Evolutionary conservation across 768 basidiomycete genomes (phyloP), one percentile per base, ranked within the genome.

Genomic region (Phaeolepiota aurea): DNA sequence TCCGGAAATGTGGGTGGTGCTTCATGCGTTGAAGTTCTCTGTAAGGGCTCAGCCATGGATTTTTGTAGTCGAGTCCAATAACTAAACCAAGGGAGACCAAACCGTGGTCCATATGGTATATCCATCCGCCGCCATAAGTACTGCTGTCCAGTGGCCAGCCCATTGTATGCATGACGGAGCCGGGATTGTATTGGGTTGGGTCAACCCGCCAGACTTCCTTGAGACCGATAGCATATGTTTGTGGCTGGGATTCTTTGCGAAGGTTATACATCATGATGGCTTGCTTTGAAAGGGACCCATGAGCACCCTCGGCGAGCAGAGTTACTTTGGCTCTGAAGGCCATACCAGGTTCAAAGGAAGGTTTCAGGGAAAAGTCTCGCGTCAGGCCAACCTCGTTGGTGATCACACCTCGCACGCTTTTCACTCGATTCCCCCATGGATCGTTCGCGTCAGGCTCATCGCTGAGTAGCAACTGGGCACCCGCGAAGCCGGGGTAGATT

Each of bases 191-290:
- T 40, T 65, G 59, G 32, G 54, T 73, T 48, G 56, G 79, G 38
- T 69, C 78, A 10, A 99, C 82, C 25, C 87, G 77, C 96, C 96
- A 98, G 1, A 98, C 91, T 59, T 99, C 94, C 68, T 99, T 98
- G 38, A 98, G 65, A 2, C 96, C 96, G 42, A 99, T 79, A 0
- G 85, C 96, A 51, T 97, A 98, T 2, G 94, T 98, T 65, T 98
- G 96, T 2, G 85, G 84, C 59, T 94, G 83, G 0, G 64, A 58
- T 51, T 71, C 69, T 53, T 62, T 76, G 47, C 91, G 66, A 7
- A 98, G 67, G 38, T 79, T 65, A 62, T 92, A 94, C 50, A 77
- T 73, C 15, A 71, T 68, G 42, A 88, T 77, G 2, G 81, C 76
- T 39, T 80, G 70, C 59, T 98, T 94, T 3, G 85, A 79, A 10